A percentile compares a stretch with the other conserved stretches of the same genome.
phyloP scores from a whole-genome alignment of 768 basidiomycete genomes.

The Filobasidium floriforme region DNA sequence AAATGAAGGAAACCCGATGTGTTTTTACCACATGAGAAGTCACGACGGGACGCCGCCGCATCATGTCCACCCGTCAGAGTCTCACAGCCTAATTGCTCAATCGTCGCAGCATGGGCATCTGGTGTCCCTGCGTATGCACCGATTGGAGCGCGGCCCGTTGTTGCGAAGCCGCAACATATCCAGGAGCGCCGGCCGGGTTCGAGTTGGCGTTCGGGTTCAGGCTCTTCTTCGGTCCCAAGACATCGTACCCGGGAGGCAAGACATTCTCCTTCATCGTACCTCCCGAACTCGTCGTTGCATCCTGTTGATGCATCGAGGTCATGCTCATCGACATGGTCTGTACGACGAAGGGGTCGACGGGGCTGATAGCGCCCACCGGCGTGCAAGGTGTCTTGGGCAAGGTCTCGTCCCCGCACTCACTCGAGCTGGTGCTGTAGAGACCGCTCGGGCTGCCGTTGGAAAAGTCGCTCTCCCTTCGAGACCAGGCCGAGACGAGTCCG shows the following conservation, averaged over 20 bases:
- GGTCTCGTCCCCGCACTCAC: conserved; percentile 38
- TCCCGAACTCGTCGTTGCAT: conserved; percentile 11
- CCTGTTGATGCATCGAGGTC: neutral
- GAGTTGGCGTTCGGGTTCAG: neutral
- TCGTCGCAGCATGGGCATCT: conserved; percentile 17
- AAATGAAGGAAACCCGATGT: too few species aligned
- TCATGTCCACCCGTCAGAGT: neutral
- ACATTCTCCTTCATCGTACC: conserved; percentile 39
- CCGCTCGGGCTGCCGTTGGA: conserved; percentile 33
- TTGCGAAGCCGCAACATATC: neutral
- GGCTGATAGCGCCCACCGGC: conserved; percentile 30
- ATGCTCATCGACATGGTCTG: conserved; percentile 4
- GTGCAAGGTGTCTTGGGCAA: conserved; percentile 38
- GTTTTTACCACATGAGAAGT: too few species aligned
- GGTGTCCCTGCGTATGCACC: conserved; percentile 11
- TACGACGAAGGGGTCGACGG: conserved; percentile 30
- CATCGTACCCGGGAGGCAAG: conserved; percentile 26
- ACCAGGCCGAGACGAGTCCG: conserved; percentile 40
- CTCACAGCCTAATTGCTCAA: conserved; percentile 13
- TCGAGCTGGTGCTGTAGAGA: conserved; percentile 34
- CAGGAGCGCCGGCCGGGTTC: neutral
- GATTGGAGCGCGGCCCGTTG: conserved; percentile 15
- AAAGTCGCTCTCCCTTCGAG: conserved; percentile 27
- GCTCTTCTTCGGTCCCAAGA: conserved; percentile 11
- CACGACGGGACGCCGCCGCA: too few species aligned